Conservation (phyloP, 257 asterid species). For the Pogostemon cablin region DNA sequence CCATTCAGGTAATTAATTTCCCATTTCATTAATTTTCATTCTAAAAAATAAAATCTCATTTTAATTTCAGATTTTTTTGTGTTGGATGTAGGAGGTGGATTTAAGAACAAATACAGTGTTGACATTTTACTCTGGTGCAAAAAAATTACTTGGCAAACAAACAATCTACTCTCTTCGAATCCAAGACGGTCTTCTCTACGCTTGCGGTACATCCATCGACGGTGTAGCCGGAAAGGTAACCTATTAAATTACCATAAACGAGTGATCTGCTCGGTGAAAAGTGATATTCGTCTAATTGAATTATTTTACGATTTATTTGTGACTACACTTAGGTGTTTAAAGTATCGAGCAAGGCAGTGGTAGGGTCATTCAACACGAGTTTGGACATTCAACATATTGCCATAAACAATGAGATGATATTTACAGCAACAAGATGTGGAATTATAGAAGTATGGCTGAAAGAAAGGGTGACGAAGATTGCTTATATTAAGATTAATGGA, state of each 20-base stretch:
- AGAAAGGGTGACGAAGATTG: slow-evolving; percentile 59
- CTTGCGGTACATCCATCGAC: slow-evolving; percentile 69
- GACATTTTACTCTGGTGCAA: slow-evolving; percentile 67
- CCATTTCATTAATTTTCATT: not conserved
- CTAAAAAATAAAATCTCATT: no score
- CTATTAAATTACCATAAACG: no score
- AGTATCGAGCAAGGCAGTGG: slow-evolving; percentile 65
- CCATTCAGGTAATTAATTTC: slow-evolving; percentile 52
- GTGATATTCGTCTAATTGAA: no score
- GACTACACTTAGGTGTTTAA: slow-evolving; percentile 54
- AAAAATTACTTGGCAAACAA: slow-evolving; percentile 71
- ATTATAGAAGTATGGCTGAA: slow-evolving; percentile 70
- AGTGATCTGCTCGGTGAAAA: no score
- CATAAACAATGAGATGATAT: slow-evolving; percentile 60
- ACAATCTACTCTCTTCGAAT: slow-evolving; percentile 56
- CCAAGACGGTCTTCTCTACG: slow-evolving; percentile 49
- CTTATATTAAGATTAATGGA: slow-evolving; percentile 44
- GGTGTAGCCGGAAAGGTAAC: slow-evolving; percentile 79
- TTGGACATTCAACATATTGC: slow-evolving; percentile 56
- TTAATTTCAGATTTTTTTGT: not conserved
- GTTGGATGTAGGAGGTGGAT: slow-evolving; percentile 69
- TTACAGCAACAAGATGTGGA: slow-evolving; percentile 69
- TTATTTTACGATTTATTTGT: no score
- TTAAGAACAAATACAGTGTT: slow-evolving; percentile 53
- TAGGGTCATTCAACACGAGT: slow-evolving; percentile 57